Evolutionary conservation across 2,329 filamentous ascomycete genomes (phyloP).

Genomic region (Fusarium sp.): DNA sequence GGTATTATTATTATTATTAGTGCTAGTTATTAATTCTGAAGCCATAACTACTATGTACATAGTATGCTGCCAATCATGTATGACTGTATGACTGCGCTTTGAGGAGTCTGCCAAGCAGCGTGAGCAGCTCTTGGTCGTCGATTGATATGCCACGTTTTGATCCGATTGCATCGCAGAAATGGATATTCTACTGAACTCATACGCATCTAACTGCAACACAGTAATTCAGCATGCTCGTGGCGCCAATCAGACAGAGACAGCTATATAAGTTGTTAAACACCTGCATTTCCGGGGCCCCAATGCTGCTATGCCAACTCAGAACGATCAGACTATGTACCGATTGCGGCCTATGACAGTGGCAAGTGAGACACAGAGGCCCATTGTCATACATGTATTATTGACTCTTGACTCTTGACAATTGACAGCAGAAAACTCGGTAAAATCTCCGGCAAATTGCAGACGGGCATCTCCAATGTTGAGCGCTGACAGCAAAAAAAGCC

Average conservation of each 20-base stretch:
- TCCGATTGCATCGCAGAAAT: not conserved
- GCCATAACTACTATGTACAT: too few species aligned
- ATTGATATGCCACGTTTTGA: not conserved
- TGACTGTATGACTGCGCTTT: too few species aligned
- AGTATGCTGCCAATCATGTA: too few species aligned
- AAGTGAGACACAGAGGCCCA: slow-evolving; percentile 17
- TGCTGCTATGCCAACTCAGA: slow-evolving; percentile 33
- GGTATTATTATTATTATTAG: too few species aligned
- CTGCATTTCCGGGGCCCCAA: not conserved
- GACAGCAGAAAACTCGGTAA: slow-evolving; percentile 8
- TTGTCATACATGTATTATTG: not conserved
- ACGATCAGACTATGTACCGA: too few species aligned
- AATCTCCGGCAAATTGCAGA: slow-evolving; percentile 9
- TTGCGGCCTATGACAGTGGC: slow-evolving; percentile 8
- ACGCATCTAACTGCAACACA: not conserved
- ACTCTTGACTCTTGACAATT: not conserved
- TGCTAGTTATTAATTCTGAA: too few species aligned
- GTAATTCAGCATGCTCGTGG: not conserved
- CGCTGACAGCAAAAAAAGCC: not conserved
- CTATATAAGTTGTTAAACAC: slow-evolving; percentile 4
- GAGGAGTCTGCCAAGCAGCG: too few species aligned
- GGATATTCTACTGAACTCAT: not conserved
- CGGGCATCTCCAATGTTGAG: slow-evolving; percentile 22
- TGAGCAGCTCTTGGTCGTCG: not conserved
- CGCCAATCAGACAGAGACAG: slow-evolving; percentile 10